Base-by-base conservation (phyloP, 2,329 filamentous ascomycete species). In the Fusarium nematophilum region DNA sequence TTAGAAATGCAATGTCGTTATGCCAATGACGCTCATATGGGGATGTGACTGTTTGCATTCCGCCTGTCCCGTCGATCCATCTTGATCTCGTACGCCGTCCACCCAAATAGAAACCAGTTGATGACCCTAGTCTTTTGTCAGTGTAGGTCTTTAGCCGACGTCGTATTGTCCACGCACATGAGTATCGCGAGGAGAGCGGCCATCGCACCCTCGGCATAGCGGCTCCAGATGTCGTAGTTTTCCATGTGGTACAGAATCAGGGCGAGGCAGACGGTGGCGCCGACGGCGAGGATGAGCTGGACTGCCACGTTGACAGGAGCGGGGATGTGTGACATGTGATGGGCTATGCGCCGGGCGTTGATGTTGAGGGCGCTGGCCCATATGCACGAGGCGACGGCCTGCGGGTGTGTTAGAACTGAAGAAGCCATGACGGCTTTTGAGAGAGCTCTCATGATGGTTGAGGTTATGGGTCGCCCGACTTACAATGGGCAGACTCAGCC, bases 401-500 rank as follows among this genome's bases (percentile, higher is more conserved):
- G n/a, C n/a, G n/a, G n/a, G n/a, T n/a, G n/a, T n/a, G n/a, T n/a
- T n/a, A n/a, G n/a, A n/a, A n/a, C n/a, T n/a, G n/a, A n/a, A 5
- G 11, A n/a, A 23, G 23, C 2, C 1, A 4, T 46, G 34, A 49
- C 14, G 33, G 43, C n/a, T 44, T 17, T 33, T 18, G 15, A 10
- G 27, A 29, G 9, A n/a, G 11, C 15, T 25, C 13, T 34, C 14
- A 37, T 17, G n/a, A 29, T 27, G 23, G n/a, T n/a, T 37, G 10
- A 23, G 4, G 13, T 23, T 9, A 15, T n/a, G 30, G 10, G 18
- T 1, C 2, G 26, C 13, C n/a, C 6, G 11, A 48, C 61, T 27
- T 50, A 68, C 66, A 27, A 70, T 43, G 4, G 68, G 68, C 2
- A 70, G 50, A 26, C 57, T 66, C 7, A 64, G 33, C 67, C 68